Base-by-base conservation (phyloP, 2,329 filamentous ascomycete species). In the Aspergillus sp. region DNA sequence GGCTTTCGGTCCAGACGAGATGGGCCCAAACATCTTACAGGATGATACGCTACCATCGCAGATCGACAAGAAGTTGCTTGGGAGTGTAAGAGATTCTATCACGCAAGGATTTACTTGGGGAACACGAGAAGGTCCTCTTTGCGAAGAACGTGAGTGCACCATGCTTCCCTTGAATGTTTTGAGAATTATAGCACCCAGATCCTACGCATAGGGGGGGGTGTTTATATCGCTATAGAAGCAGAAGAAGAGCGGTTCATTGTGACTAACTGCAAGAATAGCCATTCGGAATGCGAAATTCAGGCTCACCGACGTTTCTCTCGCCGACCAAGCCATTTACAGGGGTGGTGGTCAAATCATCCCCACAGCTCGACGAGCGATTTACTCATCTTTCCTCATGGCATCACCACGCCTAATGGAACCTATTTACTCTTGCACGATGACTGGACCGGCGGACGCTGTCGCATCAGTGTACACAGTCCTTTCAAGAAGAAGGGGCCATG, bases 231-330 rank as follows among this genome's bases (percentile, higher is more conserved):
- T 12, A 38, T 30, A 28, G 23, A 43, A 12, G 25, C 13, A 13
- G 49, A 28, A 50, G 4, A 36, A 51, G 21, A 25, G 21, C 9
- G 5, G 6, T 38, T 17, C 36, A 55, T 55, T 30, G 12, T 23
- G 36, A 45, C 52, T 55, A 36, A 63, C 61, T 59, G 21, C 52
- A 62, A 60, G 64, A 63, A 65, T 71, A 92, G 90, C 95, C 36
- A 98, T 99, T 72, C 93, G 95, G 69, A 99, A 99, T 78, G 92
- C 92, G 69, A 97, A 97, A 74, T 99, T 99, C 85, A 92, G 93
- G 74, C 87, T 99, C 71, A 98, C 93, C 63, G 94, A 98, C 73
- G 87, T 97, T 57, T 84, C 90, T 45, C 84, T 99, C 19, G 94
- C 93, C 10, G 84, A 88, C 55, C 92, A 98, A 78, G 90, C 94